These are phyloP conservation scores for Cicer chorassanicum DNA, from an alignment of 306 rosid species.

Conservation along the genomic window DNA sequence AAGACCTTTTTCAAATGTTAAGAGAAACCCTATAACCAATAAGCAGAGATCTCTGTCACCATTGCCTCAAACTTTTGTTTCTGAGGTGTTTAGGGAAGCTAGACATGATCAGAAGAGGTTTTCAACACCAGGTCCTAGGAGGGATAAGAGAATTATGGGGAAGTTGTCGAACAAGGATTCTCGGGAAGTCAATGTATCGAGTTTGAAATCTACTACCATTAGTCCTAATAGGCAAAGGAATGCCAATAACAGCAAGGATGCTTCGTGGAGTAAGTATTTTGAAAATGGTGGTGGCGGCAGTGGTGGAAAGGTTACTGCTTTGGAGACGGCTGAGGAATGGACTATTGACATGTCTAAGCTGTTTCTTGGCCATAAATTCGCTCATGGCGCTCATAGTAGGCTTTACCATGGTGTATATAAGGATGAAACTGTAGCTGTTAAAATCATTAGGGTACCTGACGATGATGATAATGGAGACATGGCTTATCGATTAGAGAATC, in stretches of 20 bases:
- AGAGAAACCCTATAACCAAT: conserved; percentile 31
- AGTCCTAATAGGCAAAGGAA: conserved; percentile 54
- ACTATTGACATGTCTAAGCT: conserved; percentile 77
- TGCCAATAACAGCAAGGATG: conserved; percentile 62
- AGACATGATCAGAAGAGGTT: conserved; percentile 69
- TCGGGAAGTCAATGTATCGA: conserved; percentile 40
- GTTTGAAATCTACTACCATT: conserved; percentile 31
- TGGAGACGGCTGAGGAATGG: conserved; percentile 78
- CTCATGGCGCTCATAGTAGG: conserved; percentile 96
- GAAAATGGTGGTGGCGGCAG: conserved; percentile 57
- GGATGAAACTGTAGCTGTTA: conserved; percentile 79
- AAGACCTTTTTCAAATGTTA: conserved; percentile 47
- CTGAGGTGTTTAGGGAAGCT: conserved; percentile 76
- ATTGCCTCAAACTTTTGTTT: conserved; percentile 52
- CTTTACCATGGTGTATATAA: conserved; percentile 90
- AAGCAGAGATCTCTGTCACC: conserved; percentile 91
- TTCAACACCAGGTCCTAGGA: conserved; percentile 69
- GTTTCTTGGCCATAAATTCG: conserved; percentile 84
- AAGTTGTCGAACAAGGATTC: conserved; percentile 53
- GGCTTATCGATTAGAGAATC: conserved; percentile 75
- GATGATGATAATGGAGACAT: conserved; percentile 74
- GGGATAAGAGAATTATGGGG: conserved; percentile 58
- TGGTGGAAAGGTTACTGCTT: conserved; percentile 76
- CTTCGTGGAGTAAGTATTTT: conserved; percentile 69
- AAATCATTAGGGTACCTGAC: conserved; percentile 77